Evolutionary conservation across 2,329 filamentous ascomycete genomes (phyloP), one percentile per base, ranked within the genome.

Genomic region (Cordyceps cateniannulata): DNA sequence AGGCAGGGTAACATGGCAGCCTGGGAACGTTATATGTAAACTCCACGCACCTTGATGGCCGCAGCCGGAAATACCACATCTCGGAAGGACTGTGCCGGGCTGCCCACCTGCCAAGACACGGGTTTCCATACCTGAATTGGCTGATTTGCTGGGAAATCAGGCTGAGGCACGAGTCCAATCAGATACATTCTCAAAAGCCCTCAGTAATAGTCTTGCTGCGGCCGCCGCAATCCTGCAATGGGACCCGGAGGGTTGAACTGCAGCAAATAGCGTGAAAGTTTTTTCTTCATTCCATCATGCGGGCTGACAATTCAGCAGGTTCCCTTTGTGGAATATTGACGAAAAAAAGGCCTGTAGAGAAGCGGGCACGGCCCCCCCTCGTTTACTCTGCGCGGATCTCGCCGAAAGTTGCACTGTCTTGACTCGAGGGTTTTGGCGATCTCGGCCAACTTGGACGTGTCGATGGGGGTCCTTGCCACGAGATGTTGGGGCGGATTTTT

Each of bases 251-350:
- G n/a, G 38, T 44, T 44, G 52, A 54, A 27, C 20, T 38, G 38
- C 52, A 54, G 52, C 52, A 54, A 22, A 1, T 22, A 42, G 42
- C 18, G 18, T 6, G 6, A 42, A 45, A 45, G 16, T 6, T 6
- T 22, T 42, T 27, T 8, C 12, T 44, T 32, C 18, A 3, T 12
- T 35, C 8, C 10, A 5, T 18, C 3, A 42, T 54, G 16, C 24
- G 8, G 20, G 52, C 52, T 54, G 52, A 54, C 52, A 7, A 7
- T 27, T 29, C 18, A 29, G 38, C 25, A 14, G n/a, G 16, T 32
- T 18, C 52, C 6, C 52, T 44, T 54, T 44, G 24, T 44, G 52
- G 24, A 54, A 44, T 54, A 54, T 54, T 44, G 52, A 44, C 52
- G 52, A 54, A 38, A 24, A n/a, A n/a, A n/a, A n/a, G n/a, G n/a